Conservation (phyloP, 768 basidiomycete genomes). For the Asterophora lycoperdoides region DNA sequence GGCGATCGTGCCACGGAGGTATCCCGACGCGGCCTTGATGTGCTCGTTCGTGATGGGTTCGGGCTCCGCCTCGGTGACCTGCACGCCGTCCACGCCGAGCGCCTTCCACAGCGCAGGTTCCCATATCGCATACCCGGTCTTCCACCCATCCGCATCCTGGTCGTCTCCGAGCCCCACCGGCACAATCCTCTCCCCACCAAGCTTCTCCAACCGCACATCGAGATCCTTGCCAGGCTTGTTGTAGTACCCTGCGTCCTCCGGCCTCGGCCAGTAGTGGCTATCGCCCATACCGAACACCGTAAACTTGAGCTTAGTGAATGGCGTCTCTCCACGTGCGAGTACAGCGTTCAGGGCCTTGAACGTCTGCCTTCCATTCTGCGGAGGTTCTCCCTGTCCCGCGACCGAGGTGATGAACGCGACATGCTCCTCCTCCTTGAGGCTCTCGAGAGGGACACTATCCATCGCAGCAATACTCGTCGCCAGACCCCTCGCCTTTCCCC, state of each 20-base stretch:
- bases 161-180: slow-evolving; percentile 89
- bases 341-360: slow-evolving; percentile 81
- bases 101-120: slow-evolving; percentile 92
- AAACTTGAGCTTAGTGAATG: slow-evolving; percentile 64
- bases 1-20: slow-evolving; percentile 89
- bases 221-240: slow-evolving; percentile 95
- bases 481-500: slow-evolving; percentile 83
- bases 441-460: slow-evolving; percentile 76
- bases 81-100: slow-evolving; percentile 84
- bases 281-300: slow-evolving; percentile 95
- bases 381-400: slow-evolving; percentile 96
- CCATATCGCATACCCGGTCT: slow-evolving; percentile 97
- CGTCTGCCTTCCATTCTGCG: slow-evolving; percentile 90
- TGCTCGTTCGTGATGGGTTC: slow-evolving; percentile 99
- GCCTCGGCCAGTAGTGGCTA: slow-evolving; percentile 97
- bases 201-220: slow-evolving; percentile 68
- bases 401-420: slow-evolving; percentile 88
- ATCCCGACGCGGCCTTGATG: slow-evolving; percentile 95
- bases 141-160: slow-evolving; percentile 93
- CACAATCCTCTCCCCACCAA: slow-evolving; percentile 75
- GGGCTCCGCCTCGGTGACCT: slow-evolving; percentile 89
- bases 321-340: slow-evolving; percentile 50
- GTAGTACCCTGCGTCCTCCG: slow-evolving; percentile 97
- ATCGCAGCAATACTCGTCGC: slow-evolving; percentile 70
- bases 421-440: slow-evolving; percentile 52